A percentile compares a stretch with the other conserved stretches of the same genome.
Conservation (phyloP, 2,329 filamentous ascomycete genomes). For the Daldinia sp. region DNA sequence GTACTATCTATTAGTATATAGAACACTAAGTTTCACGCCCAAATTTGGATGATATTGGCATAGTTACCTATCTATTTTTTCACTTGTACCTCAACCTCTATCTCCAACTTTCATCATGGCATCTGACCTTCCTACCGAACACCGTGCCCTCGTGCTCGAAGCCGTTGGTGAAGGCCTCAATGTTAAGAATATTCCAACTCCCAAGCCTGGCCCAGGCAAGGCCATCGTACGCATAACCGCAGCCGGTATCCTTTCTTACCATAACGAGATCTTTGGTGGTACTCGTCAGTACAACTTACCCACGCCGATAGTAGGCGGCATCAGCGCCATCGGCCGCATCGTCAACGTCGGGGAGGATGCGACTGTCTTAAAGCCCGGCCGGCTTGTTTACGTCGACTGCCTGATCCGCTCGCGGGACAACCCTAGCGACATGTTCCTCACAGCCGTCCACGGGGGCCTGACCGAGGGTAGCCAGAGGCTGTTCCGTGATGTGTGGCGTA, state of each 20-base stretch:
- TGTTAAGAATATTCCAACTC: conserved; percentile 52
- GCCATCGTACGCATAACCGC: conserved; percentile 56
- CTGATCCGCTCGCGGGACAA: conserved; percentile 54
- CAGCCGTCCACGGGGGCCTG: conserved; percentile 50
- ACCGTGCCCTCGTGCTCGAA: conserved; percentile 50
- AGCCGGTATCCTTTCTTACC: conserved; percentile 56
- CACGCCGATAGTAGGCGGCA: conserved; percentile 49
- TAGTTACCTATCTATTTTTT: not conserved
- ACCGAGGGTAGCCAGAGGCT: conserved; percentile 47
- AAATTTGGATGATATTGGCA: not conserved
- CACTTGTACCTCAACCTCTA: not conserved
- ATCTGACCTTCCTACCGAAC: conserved; percentile 31
- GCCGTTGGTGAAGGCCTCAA: conserved; percentile 43
- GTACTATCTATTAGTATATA: not conserved
- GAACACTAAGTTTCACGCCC: not conserved
- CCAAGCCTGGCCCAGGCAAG: conserved; percentile 51
- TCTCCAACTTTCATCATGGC: conserved; percentile 31
- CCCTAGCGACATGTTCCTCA: conserved; percentile 46
- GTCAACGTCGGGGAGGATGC: conserved; percentile 52
- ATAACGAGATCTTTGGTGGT: conserved; percentile 56
- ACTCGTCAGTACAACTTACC: conserved; percentile 49
- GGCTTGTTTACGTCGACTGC: conserved; percentile 53
- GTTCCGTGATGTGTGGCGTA: conserved; percentile 51
- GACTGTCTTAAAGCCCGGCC: conserved; percentile 47
- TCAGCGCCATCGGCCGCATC: conserved; percentile 52